Conservation (phyloP, 2,329 filamentous ascomycete genomes). For the Penicillium digitatum region DNA sequence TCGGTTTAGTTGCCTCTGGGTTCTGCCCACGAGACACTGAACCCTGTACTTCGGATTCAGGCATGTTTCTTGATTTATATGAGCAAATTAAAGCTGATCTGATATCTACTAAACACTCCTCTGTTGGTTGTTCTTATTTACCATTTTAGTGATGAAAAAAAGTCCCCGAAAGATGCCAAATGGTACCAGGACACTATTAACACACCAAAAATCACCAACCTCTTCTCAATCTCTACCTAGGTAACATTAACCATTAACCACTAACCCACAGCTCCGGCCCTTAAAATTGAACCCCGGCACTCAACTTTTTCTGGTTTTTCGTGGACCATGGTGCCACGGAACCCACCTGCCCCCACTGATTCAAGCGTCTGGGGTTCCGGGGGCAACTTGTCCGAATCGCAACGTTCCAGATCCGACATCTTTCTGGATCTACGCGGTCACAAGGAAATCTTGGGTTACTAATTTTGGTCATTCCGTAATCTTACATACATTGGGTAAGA, state of each 20-base stretch:
- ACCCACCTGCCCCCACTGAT: slow-evolving; percentile 8
- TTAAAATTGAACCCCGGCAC: not conserved
- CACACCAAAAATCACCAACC: not conserved
- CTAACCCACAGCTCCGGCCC: not conserved
- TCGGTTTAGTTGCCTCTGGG: slow-evolving; percentile 4
- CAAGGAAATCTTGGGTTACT: slow-evolving; percentile 5
- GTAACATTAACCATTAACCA: not conserved
- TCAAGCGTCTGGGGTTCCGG: not conserved
- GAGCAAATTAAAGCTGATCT: not conserved
- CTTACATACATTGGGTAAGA: not conserved
- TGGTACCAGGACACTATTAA: not conserved
- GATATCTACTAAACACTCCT: not conserved
- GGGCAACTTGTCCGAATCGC: slow-evolving; percentile 10
- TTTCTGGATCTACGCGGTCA: not conserved
- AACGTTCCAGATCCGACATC: not conserved
- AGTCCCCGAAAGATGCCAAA: not conserved
- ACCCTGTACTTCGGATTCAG: not conserved
- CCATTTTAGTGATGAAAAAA: not conserved
- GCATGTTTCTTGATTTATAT: too few relatives aligned
- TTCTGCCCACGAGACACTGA: not conserved
- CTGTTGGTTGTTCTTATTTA: too few relatives aligned
- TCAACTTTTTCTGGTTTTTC: not conserved
- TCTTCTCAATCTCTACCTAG: not conserved
- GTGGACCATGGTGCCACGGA: slow-evolving; percentile 1
- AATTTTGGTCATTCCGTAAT: not conserved